Conservation (phyloP, 192 early-diverging fungal genomes). For the Coemansia sp. region DNA sequence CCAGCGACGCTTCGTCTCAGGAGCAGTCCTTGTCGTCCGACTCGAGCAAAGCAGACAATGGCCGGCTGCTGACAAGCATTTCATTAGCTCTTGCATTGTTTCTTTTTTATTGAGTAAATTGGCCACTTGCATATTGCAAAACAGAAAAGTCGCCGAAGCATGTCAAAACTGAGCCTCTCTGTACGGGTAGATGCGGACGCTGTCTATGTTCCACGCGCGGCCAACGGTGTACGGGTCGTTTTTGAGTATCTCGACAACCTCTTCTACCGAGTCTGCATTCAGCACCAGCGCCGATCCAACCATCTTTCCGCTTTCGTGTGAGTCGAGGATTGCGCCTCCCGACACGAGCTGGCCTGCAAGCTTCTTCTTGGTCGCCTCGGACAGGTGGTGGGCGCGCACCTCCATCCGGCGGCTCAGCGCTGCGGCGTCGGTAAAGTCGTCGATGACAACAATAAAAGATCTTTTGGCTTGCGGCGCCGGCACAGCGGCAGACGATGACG, state of each 20-base stretch:
- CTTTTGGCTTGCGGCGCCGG: constrained; percentile 1
- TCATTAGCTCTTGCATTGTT: no score
- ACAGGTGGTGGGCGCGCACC: constrained; percentile 53
- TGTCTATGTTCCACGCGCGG: constrained; percentile 58
- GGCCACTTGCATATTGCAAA: not conserved
- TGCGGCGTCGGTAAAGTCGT: constrained; percentile 58
- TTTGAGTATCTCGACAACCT: constrained; percentile 49
- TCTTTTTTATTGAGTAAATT: not conserved
- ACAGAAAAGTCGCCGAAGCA: not conserved
- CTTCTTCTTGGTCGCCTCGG: constrained; percentile 27
- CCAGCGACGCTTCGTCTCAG: no score
- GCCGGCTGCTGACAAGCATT: no score
- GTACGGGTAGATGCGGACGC: constrained; percentile 25
- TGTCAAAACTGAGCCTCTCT: constrained; percentile 17
- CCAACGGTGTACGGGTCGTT: constrained; percentile 58
- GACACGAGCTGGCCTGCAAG: constrained; percentile 37
- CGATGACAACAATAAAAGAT: constrained; percentile 57
- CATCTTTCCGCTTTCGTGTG: constrained; percentile 58
- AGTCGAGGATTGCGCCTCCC: constrained; percentile 60
- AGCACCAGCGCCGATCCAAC: constrained; percentile 59
- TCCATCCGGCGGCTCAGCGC: constrained; percentile 48
- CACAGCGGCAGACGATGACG: not conserved
- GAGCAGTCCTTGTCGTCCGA: no score
- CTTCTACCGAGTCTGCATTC: constrained; percentile 49
- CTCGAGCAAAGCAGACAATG: no score